Base-by-base conservation (phyloP, 2,329 filamentous ascomycete species). In the Ceratocystis ficicola region DNA sequence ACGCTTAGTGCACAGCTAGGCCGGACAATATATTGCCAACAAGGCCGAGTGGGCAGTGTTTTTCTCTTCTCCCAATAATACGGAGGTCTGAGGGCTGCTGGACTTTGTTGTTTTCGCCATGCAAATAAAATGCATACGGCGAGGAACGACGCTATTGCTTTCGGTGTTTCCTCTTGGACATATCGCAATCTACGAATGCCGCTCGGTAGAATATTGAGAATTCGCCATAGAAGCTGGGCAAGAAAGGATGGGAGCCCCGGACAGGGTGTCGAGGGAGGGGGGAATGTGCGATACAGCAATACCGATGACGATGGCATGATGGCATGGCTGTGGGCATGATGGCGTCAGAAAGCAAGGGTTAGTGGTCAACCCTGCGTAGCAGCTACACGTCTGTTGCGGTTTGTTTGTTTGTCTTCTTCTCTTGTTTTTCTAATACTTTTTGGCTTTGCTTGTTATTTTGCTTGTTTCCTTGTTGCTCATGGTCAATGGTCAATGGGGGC, bases 101-200 rank as follows among this genome's bases (percentile, higher is more conserved):
- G 36, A 41, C 20, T 52, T 20, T 25, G 48, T 50, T 20, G 8
- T 10, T 28, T 25, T 52, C 4, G 6, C 48, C 48, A 25, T 52
- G 48, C 48, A 25, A 50, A 28, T 20, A 52, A 52, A 52, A 28
- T 15, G 36, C 28, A 36, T n/a, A 6, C 15, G 28, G 25, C n/a
- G n/a, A 59, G 7, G 22, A 61, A 28, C 20, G 7, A 59, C 20
- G 22, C 44, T 50, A 63, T 50, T 52, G 44, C 17, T 32, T 63
- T 46, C 60, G 44, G 32, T 28, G 41, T 30, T 48, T 63, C 44
- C 61, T 44, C 61, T 63, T 52, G 61, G 44, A 63, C 50, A 63
- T 4, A 32, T n/a, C 22, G 46, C 30, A 63, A 50, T 63, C 15
- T 63, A 28, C 36, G 41, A 62, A 44, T 62, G 60, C 41, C 60